Base-by-base conservation (phyloP, 305 asterid genomes). In the Ajuga reptans region DNA sequence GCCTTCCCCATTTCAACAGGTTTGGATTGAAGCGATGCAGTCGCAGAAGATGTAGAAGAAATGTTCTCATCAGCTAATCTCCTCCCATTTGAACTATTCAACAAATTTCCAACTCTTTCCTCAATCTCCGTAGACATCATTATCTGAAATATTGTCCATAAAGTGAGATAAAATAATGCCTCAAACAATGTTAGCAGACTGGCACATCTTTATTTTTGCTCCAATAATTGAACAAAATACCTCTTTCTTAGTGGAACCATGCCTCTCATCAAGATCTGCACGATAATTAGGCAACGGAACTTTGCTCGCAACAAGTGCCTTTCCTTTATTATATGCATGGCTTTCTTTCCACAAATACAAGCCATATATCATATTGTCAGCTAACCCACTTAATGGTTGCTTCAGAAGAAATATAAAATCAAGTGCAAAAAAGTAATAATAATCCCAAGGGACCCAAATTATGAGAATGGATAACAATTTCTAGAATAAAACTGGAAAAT, bases 201-300 rank as follows among this genome's bases (percentile, higher is more conserved):
- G 50, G 61, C 9, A 42, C 4, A 8, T 21, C 1, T 42, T 69
- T 8, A 15, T 37, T 37, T 29, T 75, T 59, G 56, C 60, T 68
- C 52, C 61, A 51, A 53, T 54, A 68, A 57, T 46, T 72, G 66
- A 37, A 71, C 45, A 64, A 64, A 64, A 45, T 79, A 92, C 97
- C 94, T 90, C 97, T 72, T 86, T 87, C 80, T 83, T 87, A 17
- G 88, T 81, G 61, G 96, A 87, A 71, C 97, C 98, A 72, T 92
- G 97, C 60, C 64, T 85, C 76, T 90, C 98, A 55, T 92, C 98
- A 60, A 92, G 96, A 84, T 92, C 98, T 34, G 97, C 97, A 76
- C 97, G 92, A 78, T 92, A 92, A 83, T 89, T 71, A 37, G 98
- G 98, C 83, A 92, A 75, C 21, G 95, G 94, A 72, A 82, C 86